Evolutionary conservation across 306 rosid species (phyloP).

Genomic region (Carpinus fangiana): DNA sequence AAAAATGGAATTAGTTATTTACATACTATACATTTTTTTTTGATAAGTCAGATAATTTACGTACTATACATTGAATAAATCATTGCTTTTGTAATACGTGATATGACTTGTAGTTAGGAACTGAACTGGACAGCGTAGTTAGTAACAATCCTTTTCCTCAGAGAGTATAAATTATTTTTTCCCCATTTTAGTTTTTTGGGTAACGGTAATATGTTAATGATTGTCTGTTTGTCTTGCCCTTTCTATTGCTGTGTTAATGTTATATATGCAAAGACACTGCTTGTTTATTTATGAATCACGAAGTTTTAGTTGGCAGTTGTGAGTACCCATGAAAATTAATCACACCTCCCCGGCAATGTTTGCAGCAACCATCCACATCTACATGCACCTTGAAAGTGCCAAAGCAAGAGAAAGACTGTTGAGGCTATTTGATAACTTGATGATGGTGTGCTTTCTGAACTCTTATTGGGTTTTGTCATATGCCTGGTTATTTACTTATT

Average conservation of each 20-base stretch:
- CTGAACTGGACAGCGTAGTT: no score
- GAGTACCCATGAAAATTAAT: neutral
- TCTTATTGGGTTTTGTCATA: neutral
- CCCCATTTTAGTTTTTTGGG: neutral
- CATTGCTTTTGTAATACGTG: neutral
- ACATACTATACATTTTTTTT: no score
- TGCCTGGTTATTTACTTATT: neutral
- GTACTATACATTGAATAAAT: neutral
- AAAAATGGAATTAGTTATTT: neutral
- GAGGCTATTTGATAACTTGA: constrained; percentile 1
- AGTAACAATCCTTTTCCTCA: no score
- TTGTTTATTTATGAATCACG: neutral
- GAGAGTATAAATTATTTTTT: no score
- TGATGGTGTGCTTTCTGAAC: neutral
- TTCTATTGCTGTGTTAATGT: neutral
- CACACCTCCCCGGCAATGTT: neutral
- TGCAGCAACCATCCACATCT: neutral
- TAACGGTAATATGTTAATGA: neutral
- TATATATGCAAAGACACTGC: neutral
- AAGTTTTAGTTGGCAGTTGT: neutral
- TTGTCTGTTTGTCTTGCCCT: neutral
- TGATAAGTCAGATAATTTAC: no score
- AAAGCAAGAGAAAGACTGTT: constrained; percentile 14
- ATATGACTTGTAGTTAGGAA: no score
- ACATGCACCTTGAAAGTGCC: neutral